Evolutionary conservation across 192 early-diverging fungal genomes (phyloP).

Genomic region (Rhizophagus sp.): DNA sequence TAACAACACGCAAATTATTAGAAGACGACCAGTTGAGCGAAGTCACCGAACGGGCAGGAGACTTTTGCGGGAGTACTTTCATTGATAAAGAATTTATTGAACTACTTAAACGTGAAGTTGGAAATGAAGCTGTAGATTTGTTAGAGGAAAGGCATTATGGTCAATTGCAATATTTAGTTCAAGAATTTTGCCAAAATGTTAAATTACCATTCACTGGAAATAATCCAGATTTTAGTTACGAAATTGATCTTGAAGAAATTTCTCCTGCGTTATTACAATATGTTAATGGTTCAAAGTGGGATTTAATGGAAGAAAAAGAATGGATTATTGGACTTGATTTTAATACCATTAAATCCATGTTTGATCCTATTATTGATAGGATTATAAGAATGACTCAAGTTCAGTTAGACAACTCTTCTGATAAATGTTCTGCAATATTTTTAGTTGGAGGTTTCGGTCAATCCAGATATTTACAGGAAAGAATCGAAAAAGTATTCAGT

Average conservation of each 20-base stretch:
- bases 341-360: conserved; percentile 46
- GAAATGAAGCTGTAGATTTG: background rate
- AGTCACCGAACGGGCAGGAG: background rate
- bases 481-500: conserved; percentile 49
- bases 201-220: background rate
- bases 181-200: background rate
- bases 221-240: background rate
- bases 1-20: conserved; percentile 37
- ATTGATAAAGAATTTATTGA: conserved; percentile 16
- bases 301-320: conserved; percentile 40
- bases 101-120: background rate
- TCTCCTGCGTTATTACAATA: background rate
- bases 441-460: conserved; percentile 59
- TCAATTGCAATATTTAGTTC: conserved; percentile 6
- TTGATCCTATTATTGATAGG: conserved; percentile 51
- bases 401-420: conserved; percentile 42
- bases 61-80: background rate
- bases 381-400: conserved; percentile 52
- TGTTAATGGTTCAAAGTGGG: background rate
- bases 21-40: background rate
- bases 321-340: conserved; percentile 41
- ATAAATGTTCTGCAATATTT: conserved; percentile 50
- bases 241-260: background rate
- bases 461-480: conserved; percentile 50
- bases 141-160: conserved; percentile 1